Base-by-base conservation (phyloP, 2,329 filamentous ascomycete species). In the Hypoxylon sp. region DNA sequence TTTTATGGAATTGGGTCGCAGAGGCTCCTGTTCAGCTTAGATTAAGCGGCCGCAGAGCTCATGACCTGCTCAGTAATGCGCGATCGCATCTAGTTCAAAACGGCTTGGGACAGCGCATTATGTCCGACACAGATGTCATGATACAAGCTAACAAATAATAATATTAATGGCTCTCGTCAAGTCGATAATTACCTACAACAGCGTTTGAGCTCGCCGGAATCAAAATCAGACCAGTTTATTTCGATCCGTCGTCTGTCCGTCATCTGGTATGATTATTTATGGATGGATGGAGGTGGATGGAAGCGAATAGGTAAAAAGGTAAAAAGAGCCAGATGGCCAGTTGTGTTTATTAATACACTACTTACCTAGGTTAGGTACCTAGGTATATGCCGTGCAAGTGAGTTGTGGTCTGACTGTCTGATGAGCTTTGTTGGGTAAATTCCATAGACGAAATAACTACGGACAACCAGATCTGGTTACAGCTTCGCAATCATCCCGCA, bases 401-500 rank as follows among this genome's bases (percentile, higher is more conserved):
- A 23, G 25, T 21, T 21, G 45, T 55, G 43, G 46, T 46, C 48
- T 43, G 48, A 55, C 50, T 34, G 46, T 46, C 48, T 43, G 48
- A 55, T 58, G 23, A 25, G 23, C 17, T 45, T 45, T 45, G 46
- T 60, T 65, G 52, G 58, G 41, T 66, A 66, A 66, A 58, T 66
- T 62, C 60, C 56, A 62, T 32, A n/a, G 23, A 17, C 13, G 10
- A 43, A 32, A 41, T 30, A 17, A 19, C 7, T 38, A 63, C 38
- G 57, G 51, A 51, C 49, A 28, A 56, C 38, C 36, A 61, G 49
- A 65, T 60, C 58, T 69, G 45, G 58, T 51, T 56, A 57, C 50
- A 64, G 55, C 56, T 45, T 58, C 60, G 38, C 55, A 64, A 62
- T 57, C 57, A 46, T 62, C 55, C 51, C 67, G 56, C 60, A 64